These are phyloP conservation scores for Vitis hybrid DNA, from an alignment of 177 flowering plant genomes.

Conservation along the genomic window DNA sequence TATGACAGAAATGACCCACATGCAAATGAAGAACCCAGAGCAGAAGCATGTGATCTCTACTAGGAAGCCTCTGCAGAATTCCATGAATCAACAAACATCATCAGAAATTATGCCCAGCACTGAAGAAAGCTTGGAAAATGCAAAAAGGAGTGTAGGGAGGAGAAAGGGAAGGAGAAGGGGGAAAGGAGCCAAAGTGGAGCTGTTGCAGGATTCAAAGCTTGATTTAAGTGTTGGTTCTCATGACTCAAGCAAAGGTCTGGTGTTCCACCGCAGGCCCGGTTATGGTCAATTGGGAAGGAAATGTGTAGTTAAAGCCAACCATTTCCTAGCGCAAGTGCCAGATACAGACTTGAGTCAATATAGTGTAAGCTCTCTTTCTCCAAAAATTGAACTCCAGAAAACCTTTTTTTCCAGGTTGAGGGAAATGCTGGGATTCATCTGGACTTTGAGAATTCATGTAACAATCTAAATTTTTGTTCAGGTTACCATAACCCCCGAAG, in stretches of 20 bases:
- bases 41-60: slow-evolving; percentile 31
- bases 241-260: slow-evolving; percentile 24
- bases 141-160: slow-evolving; percentile 23
- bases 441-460: background rate
- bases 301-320: slow-evolving; percentile 50
- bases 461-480: slow-evolving; percentile 10
- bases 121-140: slow-evolving; percentile 24
- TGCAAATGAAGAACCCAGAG: slow-evolving; percentile 36
- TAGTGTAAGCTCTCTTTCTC: slow-evolving; percentile 31
- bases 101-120: slow-evolving; percentile 15
- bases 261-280: slow-evolving; percentile 39
- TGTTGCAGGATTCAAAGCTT: slow-evolving; percentile 6
- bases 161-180: slow-evolving; percentile 36
- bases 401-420: background rate
- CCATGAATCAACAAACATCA: slow-evolving; percentile 28
- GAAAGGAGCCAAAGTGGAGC: slow-evolving; percentile 26
- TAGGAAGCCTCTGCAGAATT: slow-evolving; percentile 37
- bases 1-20: slow-evolving; percentile 35
- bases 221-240: slow-evolving; percentile 19
- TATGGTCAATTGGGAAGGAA: slow-evolving; percentile 41
- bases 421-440: background rate
- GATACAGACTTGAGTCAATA: slow-evolving; percentile 45
- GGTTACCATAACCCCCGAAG: slow-evolving; percentile 51
- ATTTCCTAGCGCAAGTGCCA: slow-evolving; percentile 44
- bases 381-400: background rate